Conservation (phyloP, 345 rosid genomes). For the Camelina laxa region DNA sequence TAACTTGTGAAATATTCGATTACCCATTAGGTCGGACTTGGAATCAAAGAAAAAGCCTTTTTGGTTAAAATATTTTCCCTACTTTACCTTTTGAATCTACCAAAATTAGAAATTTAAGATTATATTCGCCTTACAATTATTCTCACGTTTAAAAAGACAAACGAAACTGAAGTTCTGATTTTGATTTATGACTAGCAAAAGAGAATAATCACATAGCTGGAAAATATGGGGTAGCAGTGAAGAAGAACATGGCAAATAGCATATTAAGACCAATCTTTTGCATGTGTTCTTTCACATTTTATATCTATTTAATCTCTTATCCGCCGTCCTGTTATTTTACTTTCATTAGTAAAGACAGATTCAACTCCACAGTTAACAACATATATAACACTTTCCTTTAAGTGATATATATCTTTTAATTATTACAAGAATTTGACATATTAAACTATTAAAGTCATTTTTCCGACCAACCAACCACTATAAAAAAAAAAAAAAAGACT, state of each 20-base stretch:
- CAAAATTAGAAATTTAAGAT: slow-evolving; percentile 6
- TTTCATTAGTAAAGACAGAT: background rate
- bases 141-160: slow-evolving; percentile 34
- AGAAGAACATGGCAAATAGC: slow-evolving; percentile 43
- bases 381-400: background rate
- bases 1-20: background rate
- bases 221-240: slow-evolving; percentile 29
- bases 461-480: background rate
- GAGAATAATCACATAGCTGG: slow-evolving; percentile 45
- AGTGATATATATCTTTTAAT: background rate
- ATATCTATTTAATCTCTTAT: slow-evolving; percentile 25
- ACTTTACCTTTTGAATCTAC: slow-evolving; percentile 23
- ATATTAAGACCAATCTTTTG: slow-evolving; percentile 30
- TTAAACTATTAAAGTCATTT: background rate
- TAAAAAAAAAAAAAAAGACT: background rate
- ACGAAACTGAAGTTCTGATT: slow-evolving; percentile 34
- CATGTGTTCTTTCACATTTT: slow-evolving; percentile 39
- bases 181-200: slow-evolving; percentile 12
- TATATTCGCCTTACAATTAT: slow-evolving; percentile 14
- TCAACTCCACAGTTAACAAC: slow-evolving; percentile 21
- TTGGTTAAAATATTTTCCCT: background rate
- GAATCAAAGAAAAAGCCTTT: slow-evolving; percentile 25
- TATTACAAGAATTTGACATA: background rate
- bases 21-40: slow-evolving; percentile 30
- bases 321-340: slow-evolving; percentile 26